Evolutionary conservation across 192 early-diverging fungal genomes (phyloP).

Genomic region (Coemansia sp.): DNA sequence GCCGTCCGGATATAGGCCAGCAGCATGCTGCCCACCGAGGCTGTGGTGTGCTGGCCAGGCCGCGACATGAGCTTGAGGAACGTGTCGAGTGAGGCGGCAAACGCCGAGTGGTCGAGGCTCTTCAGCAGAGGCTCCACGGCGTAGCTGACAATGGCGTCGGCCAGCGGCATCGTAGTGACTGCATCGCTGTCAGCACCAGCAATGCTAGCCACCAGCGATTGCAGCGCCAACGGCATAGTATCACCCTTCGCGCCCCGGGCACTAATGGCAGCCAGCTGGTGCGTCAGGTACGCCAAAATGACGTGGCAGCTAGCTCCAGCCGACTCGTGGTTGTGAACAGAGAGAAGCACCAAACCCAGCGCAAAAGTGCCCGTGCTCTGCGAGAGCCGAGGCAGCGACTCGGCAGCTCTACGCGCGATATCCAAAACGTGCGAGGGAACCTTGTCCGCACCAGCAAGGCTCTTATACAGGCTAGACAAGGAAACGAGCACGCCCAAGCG

Average conservation of each 20-base stretch:
- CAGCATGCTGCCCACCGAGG: constrained; percentile 15
- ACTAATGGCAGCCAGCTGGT: constrained; percentile 10
- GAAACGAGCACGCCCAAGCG: constrained; percentile 16
- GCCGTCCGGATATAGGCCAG: constrained; percentile 30
- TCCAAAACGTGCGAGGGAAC: background rate
- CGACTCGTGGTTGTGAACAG: constrained; percentile 7
- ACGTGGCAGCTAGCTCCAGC: background rate
- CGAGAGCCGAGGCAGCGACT: constrained; percentile 4
- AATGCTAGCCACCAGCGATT: constrained; percentile 18
- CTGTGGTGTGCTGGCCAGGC: background rate
- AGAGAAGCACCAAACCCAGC: constrained; percentile 22
- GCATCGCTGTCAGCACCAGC: background rate
- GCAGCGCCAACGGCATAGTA: constrained; percentile 8
- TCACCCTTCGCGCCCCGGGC: background rate
- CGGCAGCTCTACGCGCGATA: background rate
- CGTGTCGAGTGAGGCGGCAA: constrained; percentile 22
- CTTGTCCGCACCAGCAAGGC: background rate
- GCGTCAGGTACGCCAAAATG: constrained; percentile 24
- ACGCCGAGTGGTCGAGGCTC: constrained; percentile 13
- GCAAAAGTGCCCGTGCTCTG: background rate
- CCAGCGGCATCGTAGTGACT: background rate
- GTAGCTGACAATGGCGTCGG: constrained; percentile 11
- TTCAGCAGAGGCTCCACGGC: constrained; percentile 43
- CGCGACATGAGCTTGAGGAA: constrained; percentile 13
- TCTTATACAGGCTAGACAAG: constrained; percentile 10